Conservation (phyloP, 1,284 basidiomycete species). For the Tranzscheliella williamsii region DNA sequence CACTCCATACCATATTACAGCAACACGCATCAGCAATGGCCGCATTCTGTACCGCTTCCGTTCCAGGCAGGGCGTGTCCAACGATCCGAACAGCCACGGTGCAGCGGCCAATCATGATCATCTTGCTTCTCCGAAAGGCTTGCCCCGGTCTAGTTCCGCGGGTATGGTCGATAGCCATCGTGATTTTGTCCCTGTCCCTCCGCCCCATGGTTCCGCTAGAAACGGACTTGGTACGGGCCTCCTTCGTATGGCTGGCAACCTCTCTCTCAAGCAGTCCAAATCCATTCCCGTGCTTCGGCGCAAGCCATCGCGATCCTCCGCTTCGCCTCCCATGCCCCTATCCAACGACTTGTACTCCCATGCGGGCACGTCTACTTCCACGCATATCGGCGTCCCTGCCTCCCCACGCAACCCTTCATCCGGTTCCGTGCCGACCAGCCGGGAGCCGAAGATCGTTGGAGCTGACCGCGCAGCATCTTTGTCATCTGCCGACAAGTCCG, state of each 20-base stretch:
- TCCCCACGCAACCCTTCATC: neutral
- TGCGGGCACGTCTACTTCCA: neutral
- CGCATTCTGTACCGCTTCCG: conserved; percentile 43
- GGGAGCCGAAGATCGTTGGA: too few relatives aligned
- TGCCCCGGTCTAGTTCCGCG: conserved; percentile 38
- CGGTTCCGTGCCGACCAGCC: too few relatives aligned
- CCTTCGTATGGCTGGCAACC: conserved; percentile 31
- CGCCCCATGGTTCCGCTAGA: neutral
- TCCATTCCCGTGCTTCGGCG: conserved; percentile 42
- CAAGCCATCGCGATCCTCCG: conserved; percentile 17
- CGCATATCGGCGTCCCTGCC: neutral
- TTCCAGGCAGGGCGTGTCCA: conserved; percentile 4
- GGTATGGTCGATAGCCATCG: conserved; percentile 9
- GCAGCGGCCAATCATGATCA: neutral
- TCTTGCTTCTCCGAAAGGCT: conserved; percentile 2
- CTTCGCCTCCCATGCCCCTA: neutral
- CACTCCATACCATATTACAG: conserved; percentile 44
- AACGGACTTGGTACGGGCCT: conserved; percentile 5
- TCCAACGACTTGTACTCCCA: neutral
- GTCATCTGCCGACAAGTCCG: neutral
- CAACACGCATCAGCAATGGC: conserved; percentile 32
- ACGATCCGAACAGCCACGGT: neutral
- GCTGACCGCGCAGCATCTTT: too few relatives aligned
- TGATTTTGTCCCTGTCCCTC: conserved; percentile 2
- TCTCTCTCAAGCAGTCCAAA: conserved; percentile 35